Base-by-base conservation (phyloP, 2,329 filamentous ascomycete genomes). In the Neonectria ditissima region DNA sequence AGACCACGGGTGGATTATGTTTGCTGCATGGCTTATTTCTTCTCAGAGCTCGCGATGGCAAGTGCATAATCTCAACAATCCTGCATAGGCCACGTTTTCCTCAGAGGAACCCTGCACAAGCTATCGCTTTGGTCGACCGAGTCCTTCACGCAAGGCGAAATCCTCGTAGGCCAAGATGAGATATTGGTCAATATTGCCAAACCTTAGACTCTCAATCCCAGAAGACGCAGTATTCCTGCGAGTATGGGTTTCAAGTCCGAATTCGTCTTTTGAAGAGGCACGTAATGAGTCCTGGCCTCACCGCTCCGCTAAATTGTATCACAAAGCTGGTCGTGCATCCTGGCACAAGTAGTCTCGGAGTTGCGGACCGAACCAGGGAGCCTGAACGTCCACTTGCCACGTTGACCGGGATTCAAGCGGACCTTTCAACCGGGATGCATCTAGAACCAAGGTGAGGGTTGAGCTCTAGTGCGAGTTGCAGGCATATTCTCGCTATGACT, bases 271-370 rank as follows among this genome's bases (percentile, higher is more conserved):
- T n/a, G n/a, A 41, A 41, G 16, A 20, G n/a, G 37, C 32, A 26
- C n/a, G n/a, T n/a, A n/a, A n/a, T n/a, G 10, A 10, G 11, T 30
- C 11, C 14, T 50, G 8, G 26, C 14, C 26, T 50, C 47, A 50
- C 47, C 47, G 47, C 47, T 18, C 28, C n/a, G n/a, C 18, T n/a
- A 34, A 32, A 28, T 34, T 34, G 47, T 26, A 50, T 32, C 45
- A 30, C 30, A 11, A 47, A 47, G 6, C 10, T 16, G 22, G 26
- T 13, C 18, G 13, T 28, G 30, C 47, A 50, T 18, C 45, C 47
- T 50, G 28, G 47, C n/a, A 50, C 47, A n/a, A 34, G 32, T 22
- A 50, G 20, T 32, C n/a, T 34, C 28, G 28, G 47, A 18, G n/a
- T 28, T 16, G 30, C 26, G 16, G 45, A 30, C 47, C n/a, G 47